phyloP scores from a whole-genome alignment of 371 early-diverging fungal species.

The Choanephora cucurbitarum region DNA sequence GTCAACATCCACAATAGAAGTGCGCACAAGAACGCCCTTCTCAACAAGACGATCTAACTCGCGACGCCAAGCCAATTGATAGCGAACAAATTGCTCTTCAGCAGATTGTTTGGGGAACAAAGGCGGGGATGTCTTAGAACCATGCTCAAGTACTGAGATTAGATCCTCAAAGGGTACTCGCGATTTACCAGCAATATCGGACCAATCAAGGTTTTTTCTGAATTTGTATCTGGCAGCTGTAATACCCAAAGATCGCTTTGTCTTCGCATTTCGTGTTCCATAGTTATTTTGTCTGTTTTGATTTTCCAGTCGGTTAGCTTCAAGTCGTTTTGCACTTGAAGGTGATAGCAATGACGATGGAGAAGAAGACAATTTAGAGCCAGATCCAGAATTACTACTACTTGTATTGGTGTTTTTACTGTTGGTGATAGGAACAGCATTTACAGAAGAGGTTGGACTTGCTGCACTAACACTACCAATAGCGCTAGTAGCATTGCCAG shows the following conservation, averaged over 20 bases:
- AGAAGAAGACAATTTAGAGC: background rate
- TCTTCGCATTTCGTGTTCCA: conserved; percentile 20
- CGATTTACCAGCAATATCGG: conserved; percentile 50
- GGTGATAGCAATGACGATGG: background rate
- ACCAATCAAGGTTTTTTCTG: conserved; percentile 42
- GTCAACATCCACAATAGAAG: conserved; percentile 66
- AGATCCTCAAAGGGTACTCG: conserved; percentile 64
- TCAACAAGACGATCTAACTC: conserved; percentile 77
- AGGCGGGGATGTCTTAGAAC: conserved; percentile 65
- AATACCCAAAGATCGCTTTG: conserved; percentile 45
- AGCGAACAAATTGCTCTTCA: conserved; percentile 85
- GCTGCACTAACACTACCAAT: no score
- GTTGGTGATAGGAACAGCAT: no score
- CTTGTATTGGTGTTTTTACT: background rate
- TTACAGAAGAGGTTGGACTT: no score
- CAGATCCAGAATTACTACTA: conserved; percentile 1
- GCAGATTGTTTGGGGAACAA: conserved; percentile 72
- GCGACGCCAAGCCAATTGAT: conserved; percentile 71
- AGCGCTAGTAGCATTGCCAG: no score
- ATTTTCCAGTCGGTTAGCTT: background rate
- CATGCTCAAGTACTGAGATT: conserved; percentile 64
- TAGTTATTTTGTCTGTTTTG: conserved; percentile 17
- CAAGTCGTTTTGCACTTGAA: conserved; percentile 1
- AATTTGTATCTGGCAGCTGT: conserved; percentile 50
- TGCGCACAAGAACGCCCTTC: conserved; percentile 70